Evolutionary conservation across 805 yeast species (phyloP).

Genomic region (Candida rishiriensis): DNA sequence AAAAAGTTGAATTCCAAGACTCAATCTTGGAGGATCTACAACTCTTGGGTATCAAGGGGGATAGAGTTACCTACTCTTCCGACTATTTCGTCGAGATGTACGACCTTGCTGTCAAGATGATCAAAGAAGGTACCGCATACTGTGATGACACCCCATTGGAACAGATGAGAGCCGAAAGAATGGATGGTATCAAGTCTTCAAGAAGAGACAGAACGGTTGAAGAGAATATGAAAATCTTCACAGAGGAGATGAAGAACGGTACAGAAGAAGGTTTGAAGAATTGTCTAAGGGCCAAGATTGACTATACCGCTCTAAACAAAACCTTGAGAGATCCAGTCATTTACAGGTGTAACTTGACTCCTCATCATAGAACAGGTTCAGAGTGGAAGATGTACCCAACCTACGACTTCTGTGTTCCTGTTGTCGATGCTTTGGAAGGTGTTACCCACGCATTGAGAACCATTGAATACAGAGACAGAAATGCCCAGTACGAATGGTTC

Average conservation of each 20-base stretch:
- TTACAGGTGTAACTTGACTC: constrained; percentile 94
- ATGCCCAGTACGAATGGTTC: constrained; percentile 98
- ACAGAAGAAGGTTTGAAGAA: constrained; percentile 88
- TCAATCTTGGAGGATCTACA: constrained; percentile 90
- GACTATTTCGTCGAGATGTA: constrained; percentile 92
- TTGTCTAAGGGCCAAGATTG: constrained; percentile 96
- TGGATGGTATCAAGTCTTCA: constrained; percentile 90
- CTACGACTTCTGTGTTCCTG: constrained; percentile 97
- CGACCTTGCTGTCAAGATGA: constrained; percentile 77
- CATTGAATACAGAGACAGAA: constrained; percentile 97
- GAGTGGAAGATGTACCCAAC: constrained; percentile 97
- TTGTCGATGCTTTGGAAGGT: constrained; percentile 94
- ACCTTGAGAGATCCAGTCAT: constrained; percentile 97
- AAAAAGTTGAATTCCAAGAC: constrained; percentile 90
- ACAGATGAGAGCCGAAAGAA: constrained; percentile 97
- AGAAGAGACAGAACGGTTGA: constrained; percentile 92
- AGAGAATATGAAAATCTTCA: constrained; percentile 83
- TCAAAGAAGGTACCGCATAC: constrained; percentile 94
- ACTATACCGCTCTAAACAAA: constrained; percentile 86
- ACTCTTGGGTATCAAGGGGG: constrained; percentile 90
- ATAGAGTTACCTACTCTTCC: constrained; percentile 80
- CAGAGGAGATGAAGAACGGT: constrained; percentile 89
- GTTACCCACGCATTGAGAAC: constrained; percentile 98
- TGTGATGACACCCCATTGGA: constrained; percentile 96
- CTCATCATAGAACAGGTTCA: constrained; percentile 95